These are phyloP conservation scores for Yamadazyma akitaensis DNA, from an alignment of 805 yeast species.

Conservation along the genomic window DNA sequence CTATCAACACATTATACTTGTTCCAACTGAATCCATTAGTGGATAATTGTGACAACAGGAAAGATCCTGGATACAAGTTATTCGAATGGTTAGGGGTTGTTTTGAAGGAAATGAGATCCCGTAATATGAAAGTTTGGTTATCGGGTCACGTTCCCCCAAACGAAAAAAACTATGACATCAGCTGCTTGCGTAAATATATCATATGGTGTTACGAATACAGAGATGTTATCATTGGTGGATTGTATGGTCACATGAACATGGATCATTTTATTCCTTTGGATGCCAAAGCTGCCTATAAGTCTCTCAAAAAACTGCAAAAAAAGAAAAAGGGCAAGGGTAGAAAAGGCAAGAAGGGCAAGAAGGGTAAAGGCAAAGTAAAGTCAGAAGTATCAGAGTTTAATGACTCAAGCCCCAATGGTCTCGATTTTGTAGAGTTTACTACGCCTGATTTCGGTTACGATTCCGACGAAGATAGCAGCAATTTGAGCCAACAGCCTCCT, in stretches of 20 bases:
- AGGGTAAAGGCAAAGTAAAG: not conserved
- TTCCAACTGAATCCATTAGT: constrained; percentile 78
- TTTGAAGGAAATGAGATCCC: constrained; percentile 64
- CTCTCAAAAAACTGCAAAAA: constrained; percentile 27
- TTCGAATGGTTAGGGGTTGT: constrained; percentile 76
- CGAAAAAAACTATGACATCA: constrained; percentile 68
- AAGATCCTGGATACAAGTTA: constrained; percentile 77
- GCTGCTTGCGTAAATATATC: constrained; percentile 71
- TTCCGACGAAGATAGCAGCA: constrained; percentile 21
- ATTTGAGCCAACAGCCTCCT: constrained; percentile 10
- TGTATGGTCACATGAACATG: constrained; percentile 87
- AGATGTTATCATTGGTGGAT: constrained; percentile 78
- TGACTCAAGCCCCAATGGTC: not conserved
- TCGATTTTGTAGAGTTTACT: not conserved
- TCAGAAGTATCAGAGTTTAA: not conserved
- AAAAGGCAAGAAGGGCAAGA: constrained; percentile 1
- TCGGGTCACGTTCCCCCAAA: constrained; percentile 89
- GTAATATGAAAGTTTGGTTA: constrained; percentile 83
- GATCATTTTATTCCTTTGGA: constrained; percentile 83
- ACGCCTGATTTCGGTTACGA: constrained; percentile 12
- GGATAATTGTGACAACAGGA: constrained; percentile 68
- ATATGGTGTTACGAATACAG: constrained; percentile 83
- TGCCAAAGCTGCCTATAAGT: constrained; percentile 62
- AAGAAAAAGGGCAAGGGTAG: constrained; percentile 4
- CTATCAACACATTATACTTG: constrained; percentile 73